phyloP scores from a whole-genome alignment of 2,329 filamentous ascomycete species.

The Leptographium flavum region DNA sequence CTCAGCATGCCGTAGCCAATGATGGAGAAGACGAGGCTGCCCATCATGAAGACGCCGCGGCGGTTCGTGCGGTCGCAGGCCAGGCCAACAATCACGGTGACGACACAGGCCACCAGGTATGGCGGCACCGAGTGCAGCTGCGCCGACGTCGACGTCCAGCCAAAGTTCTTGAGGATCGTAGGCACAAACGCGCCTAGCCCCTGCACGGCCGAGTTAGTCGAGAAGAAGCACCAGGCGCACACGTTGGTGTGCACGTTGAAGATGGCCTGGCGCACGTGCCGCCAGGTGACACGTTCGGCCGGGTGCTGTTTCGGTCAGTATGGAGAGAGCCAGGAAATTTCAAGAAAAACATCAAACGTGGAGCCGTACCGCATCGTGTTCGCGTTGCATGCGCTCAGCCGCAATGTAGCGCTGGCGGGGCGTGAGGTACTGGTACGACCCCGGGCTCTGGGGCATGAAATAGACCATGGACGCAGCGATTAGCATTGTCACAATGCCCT shows the following conservation, averaged over 20 bases:
- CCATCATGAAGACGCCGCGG: slow-evolving; percentile 26
- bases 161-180: slow-evolving; percentile 29
- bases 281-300: slow-evolving; percentile 29
- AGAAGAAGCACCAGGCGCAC: slow-evolving; percentile 42
- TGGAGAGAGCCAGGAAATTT: neutral
- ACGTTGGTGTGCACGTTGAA: slow-evolving; percentile 45
- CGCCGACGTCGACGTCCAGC: slow-evolving; percentile 23
- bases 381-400: slow-evolving; percentile 31
- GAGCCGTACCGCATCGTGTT: slow-evolving; percentile 24
- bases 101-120: slow-evolving; percentile 25
- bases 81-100: slow-evolving; percentile 24
- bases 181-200: slow-evolving; percentile 34
- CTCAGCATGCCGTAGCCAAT: slow-evolving; percentile 38
- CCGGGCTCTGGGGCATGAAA: slow-evolving; percentile 35
- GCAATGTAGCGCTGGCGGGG: slow-evolving; percentile 40
- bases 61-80: slow-evolving; percentile 26
- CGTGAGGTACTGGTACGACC: slow-evolving; percentile 33
- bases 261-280: slow-evolving; percentile 36
- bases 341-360: too few species aligned
- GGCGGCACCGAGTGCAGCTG: slow-evolving; percentile 31
- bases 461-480: slow-evolving; percentile 32
- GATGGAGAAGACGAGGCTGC: slow-evolving; percentile 26
- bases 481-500: slow-evolving; percentile 38
- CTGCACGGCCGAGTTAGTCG: slow-evolving; percentile 46
- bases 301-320: slow-evolving; percentile 13